Conservation (phyloP, 805 yeast genomes). For the Saccharomycopsis amapae region DNA sequence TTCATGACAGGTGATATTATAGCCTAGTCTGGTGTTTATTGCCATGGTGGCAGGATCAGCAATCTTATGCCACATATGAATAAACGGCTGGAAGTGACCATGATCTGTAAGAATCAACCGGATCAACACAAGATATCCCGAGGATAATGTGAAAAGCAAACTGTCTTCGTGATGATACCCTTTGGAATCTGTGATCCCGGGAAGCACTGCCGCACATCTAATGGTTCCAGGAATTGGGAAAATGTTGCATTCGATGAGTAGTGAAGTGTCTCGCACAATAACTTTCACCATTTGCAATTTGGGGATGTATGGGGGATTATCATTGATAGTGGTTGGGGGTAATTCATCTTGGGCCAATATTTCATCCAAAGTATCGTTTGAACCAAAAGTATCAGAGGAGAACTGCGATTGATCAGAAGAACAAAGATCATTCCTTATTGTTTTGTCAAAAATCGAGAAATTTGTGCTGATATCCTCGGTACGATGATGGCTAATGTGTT, state of each 20-base stretch:
- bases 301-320: background rate
- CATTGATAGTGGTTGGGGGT: background rate
- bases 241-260: slow-evolving; percentile 4
- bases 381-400: slow-evolving; percentile 9
- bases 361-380: slow-evolving; percentile 17
- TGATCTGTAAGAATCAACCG: background rate
- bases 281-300: slow-evolving; percentile 1
- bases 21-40: background rate
- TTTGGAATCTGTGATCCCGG: background rate
- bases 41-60: background rate
- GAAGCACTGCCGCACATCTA: slow-evolving; percentile 5
- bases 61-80: slow-evolving; percentile 3
- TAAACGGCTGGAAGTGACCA: background rate
- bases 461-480: background rate
- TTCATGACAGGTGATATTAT: slow-evolving; percentile 3
- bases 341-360: slow-evolving; percentile 7
- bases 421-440: background rate
- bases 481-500: no score
- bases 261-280: slow-evolving; percentile 5
- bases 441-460: background rate
- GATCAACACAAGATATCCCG: slow-evolving; percentile 9
- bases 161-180: slow-evolving; percentile 6
- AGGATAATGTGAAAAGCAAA: slow-evolving; percentile 1
- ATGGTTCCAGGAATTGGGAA: slow-evolving; percentile 6
- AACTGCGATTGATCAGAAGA: background rate